Percentiles rank a stretch among this genome's conserved stretches.
phyloP scores from a whole-genome alignment of 805 yeast genomes.

The Ascoidea rubescens region DNA sequence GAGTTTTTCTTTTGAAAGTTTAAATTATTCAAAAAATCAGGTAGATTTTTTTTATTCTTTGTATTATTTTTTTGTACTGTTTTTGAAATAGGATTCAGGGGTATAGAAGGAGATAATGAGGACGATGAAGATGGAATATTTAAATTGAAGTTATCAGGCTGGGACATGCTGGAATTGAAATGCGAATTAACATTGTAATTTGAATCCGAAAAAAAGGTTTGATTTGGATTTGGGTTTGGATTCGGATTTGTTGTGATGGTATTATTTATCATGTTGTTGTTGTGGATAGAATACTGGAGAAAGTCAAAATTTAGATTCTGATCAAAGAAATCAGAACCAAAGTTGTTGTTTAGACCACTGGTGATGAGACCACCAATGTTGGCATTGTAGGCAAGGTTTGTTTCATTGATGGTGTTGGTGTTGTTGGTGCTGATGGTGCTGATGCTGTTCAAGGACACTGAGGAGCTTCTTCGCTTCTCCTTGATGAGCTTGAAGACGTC shows the following conservation, averaged over 20 bases:
- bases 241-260: neutral
- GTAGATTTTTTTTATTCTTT: neutral
- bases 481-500: constrained; percentile 8
- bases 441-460: neutral
- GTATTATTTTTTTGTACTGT: neutral
- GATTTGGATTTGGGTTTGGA: neutral
- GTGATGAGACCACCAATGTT: too few relatives aligned
- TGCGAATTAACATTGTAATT: too few relatives aligned
- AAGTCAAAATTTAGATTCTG: neutral
- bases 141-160: too few relatives aligned
- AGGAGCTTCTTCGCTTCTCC: neutral
- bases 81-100: neutral
- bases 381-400: neutral
- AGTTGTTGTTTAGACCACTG: neutral
- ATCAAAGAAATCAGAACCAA: neutral
- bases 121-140: neutral
- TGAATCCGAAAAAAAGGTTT: too few relatives aligned
- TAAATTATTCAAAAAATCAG: neutral
- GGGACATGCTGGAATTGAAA: too few relatives aligned
- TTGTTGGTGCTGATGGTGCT: neutral
- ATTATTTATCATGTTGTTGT: too few relatives aligned
- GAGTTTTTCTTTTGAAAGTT: constrained; percentile 4
- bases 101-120: neutral
- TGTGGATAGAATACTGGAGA: neutral
- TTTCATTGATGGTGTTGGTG: neutral